Conservation (phyloP, 768 basidiomycete species). For the Mycena kentingensis region DNA sequence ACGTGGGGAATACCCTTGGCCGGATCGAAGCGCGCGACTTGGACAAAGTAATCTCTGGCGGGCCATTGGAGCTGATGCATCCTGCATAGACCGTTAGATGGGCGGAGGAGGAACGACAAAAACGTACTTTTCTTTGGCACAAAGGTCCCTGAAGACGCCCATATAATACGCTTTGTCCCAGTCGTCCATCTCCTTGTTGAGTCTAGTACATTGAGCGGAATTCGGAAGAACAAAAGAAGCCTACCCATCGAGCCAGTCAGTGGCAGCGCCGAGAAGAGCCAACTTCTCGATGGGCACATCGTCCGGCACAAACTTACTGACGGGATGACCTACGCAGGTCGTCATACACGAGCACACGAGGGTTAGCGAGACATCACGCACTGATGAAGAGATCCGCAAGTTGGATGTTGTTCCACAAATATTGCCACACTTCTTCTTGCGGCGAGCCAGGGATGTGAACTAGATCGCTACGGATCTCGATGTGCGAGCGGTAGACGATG, state of each 20-base stretch:
- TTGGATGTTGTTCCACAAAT: slow-evolving; percentile 91
- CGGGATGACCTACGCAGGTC: slow-evolving; percentile 66
- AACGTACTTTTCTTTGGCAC: slow-evolving; percentile 62
- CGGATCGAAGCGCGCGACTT: slow-evolving; percentile 95
- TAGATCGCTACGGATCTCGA: slow-evolving; percentile 89
- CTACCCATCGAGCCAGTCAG: slow-evolving; percentile 65
- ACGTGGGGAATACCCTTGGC: slow-evolving; percentile 77
- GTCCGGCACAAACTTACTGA: slow-evolving; percentile 90
- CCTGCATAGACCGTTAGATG: neutral
- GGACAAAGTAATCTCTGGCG: slow-evolving; percentile 80
- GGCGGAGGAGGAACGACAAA: neutral
- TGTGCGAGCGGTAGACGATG: slow-evolving; percentile 93
- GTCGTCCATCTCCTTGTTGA: slow-evolving; percentile 83
- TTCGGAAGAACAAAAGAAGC: too few species aligned
- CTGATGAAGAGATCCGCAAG: slow-evolving; percentile 90
- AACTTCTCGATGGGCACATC: slow-evolving; percentile 76
- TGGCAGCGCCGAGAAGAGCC: slow-evolving; percentile 77
- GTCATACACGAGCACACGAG: too few species aligned
- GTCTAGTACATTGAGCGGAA: slow-evolving; percentile 41
- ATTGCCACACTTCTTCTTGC: slow-evolving; percentile 92
- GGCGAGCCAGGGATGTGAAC: slow-evolving; percentile 80
- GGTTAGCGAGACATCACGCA: slow-evolving; percentile 31
- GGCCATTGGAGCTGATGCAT: slow-evolving; percentile 83
- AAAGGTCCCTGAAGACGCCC: slow-evolving; percentile 82
- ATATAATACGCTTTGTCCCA: slow-evolving; percentile 90